phyloP scores from a whole-genome alignment of 441 rosid species.

The Corymbia citriodora region DNA sequence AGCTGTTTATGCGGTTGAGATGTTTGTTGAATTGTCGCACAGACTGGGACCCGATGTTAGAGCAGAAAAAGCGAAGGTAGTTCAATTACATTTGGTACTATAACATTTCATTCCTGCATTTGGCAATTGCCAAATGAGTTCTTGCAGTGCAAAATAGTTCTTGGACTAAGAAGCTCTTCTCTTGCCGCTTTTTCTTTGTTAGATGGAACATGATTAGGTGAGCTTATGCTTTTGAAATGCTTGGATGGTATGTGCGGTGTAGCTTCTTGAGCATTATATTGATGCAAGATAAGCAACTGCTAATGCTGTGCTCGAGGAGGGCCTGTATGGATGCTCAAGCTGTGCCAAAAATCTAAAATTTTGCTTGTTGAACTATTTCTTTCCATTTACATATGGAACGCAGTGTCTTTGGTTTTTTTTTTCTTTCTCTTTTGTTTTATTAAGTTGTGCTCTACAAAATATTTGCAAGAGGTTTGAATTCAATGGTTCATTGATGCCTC shows the following conservation, averaged over 20 bases:
- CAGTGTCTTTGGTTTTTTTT: background rate
- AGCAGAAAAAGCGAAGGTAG: background rate
- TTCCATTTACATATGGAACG: background rate
- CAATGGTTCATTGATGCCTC: background rate
- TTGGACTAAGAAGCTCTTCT: background rate
- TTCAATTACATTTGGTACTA: background rate
- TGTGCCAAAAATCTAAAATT: background rate
- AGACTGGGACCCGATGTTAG: background rate
- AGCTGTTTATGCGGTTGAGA: background rate
- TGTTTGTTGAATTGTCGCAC: background rate
- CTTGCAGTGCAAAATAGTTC: background rate
- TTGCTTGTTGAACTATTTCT: background rate
- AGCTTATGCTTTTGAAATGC: background rate
- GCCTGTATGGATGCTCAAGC: accelerated
- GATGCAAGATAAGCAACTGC: background rate
- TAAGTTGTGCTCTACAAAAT: background rate
- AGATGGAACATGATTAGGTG: background rate
- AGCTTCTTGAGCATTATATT: background rate
- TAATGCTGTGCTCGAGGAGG: background rate
- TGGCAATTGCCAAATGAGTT: too few species aligned
- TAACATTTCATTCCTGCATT: background rate
- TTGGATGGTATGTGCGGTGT: background rate
- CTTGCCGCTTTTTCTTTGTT: background rate
- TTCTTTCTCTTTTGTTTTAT: background rate
- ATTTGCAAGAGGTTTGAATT: background rate